Conservation (phyloP, 1,139 yeast genomes). For the Scheffersomyces illinoinensis region DNA sequence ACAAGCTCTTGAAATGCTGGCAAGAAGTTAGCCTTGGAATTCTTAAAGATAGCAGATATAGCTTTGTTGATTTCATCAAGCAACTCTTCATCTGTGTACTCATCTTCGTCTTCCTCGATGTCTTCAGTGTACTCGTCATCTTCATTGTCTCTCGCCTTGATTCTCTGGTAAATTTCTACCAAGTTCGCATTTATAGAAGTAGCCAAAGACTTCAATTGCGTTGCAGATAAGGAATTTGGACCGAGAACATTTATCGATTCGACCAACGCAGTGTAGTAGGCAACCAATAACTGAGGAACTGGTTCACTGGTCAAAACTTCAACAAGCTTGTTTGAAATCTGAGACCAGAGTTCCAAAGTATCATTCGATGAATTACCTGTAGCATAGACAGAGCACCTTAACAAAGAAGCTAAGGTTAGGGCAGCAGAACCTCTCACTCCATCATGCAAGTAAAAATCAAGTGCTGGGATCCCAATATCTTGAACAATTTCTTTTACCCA, state of each 20-base stretch:
- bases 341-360: constrained; percentile 69
- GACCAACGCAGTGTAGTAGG: constrained; percentile 72
- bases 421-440: constrained; percentile 94
- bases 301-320: constrained; percentile 76
- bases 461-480: constrained; percentile 83
- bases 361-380: constrained; percentile 58
- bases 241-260: constrained; percentile 72
- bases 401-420: constrained; percentile 73
- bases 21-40: constrained; percentile 57
- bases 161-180: constrained; percentile 68
- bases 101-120: constrained; percentile 77
- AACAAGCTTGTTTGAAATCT: constrained; percentile 67
- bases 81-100: constrained; percentile 85
- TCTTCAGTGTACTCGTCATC: constrained; percentile 79
- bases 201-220: constrained; percentile 60
- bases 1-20: constrained; percentile 62
- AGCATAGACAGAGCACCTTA: constrained; percentile 68
- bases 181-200: constrained; percentile 63
- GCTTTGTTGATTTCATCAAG: constrained; percentile 83
- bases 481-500: constrained; percentile 78
- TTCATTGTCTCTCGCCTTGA: constrained; percentile 66
- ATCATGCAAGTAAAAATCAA: constrained; percentile 89
- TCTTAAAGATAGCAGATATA: constrained; percentile 71
- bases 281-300: constrained; percentile 76
- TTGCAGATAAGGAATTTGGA: constrained; percentile 54